These are phyloP conservation scores for Epithele typhae DNA, from an alignment of 768 basidiomycete species.

Conservation along the genomic window DNA sequence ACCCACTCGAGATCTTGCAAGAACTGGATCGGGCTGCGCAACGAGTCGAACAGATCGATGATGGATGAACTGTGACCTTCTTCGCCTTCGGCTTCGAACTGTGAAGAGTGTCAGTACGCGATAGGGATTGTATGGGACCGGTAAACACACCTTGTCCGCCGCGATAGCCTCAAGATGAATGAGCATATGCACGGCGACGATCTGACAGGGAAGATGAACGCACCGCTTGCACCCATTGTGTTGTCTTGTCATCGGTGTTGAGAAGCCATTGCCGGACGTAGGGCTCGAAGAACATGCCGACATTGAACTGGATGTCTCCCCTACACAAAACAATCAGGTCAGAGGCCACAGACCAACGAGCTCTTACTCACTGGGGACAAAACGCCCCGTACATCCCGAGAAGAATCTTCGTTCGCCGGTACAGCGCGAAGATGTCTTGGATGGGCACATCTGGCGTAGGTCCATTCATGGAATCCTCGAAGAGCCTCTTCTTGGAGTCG, in stretches of 20 bases:
- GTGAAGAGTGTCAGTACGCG: too few species aligned
- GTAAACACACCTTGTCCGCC: slow-evolving; percentile 62
- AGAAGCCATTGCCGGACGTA: slow-evolving; percentile 86
- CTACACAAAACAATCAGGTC: too few species aligned
- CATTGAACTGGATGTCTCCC: slow-evolving; percentile 57
- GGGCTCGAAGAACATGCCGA: slow-evolving; percentile 77
- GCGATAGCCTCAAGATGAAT: slow-evolving; percentile 58
- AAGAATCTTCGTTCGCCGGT: slow-evolving; percentile 70
- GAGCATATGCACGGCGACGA: neutral
- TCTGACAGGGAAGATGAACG: slow-evolving; percentile 29
- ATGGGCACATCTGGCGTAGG: slow-evolving; percentile 86
- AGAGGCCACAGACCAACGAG: too few species aligned
- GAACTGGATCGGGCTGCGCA: slow-evolving; percentile 86
- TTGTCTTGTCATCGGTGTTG: slow-evolving; percentile 87
- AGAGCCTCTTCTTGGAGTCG: slow-evolving; percentile 64
- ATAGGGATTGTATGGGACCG: too few species aligned
- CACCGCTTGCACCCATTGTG: slow-evolving; percentile 91
- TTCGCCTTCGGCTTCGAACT: slow-evolving; percentile 76
- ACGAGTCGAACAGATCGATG: slow-evolving; percentile 91
- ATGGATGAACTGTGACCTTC: slow-evolving; percentile 96
- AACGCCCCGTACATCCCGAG: slow-evolving; percentile 81
- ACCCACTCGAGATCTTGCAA: slow-evolving; percentile 90
- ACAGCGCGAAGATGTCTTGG: slow-evolving; percentile 86
- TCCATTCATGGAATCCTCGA: slow-evolving; percentile 82
- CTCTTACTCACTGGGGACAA: slow-evolving; percentile 72